Evolutionary conservation across 805 yeast species (phyloP).

Genomic region (Lipomyces chichibuensis): DNA sequence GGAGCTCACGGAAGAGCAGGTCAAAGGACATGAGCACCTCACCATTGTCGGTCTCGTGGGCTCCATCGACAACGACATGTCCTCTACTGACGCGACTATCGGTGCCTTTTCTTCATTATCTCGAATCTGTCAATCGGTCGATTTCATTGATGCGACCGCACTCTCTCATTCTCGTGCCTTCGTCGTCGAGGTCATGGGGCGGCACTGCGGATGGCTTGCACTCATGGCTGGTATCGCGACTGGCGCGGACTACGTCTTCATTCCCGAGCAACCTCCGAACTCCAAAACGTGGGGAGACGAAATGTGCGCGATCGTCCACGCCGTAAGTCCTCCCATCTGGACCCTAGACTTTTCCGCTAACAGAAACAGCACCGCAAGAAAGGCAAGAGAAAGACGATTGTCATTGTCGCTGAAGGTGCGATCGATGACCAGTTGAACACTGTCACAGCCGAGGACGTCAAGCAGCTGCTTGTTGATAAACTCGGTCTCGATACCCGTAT

Average conservation of each 20-base stretch:
- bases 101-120: conserved; percentile 95
- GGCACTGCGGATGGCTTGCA: conserved; percentile 99
- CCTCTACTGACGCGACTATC: conserved; percentile 92
- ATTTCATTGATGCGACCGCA: conserved; percentile 97
- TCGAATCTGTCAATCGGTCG: conserved; percentile 90
- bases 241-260: conserved; percentile 90
- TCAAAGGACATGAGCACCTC: conserved; percentile 65
- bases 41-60: conserved; percentile 95
- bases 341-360: background rate
- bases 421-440: conserved; percentile 78
- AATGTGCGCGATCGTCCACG: conserved; percentile 66
- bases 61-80: conserved; percentile 97
- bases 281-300: conserved; percentile 77
- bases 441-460: conserved; percentile 77
- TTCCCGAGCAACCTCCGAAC: conserved; percentile 90
- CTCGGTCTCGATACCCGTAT: conserved; percentile 92
- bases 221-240: conserved; percentile 97
- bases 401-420: conserved; percentile 98
- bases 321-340: conserved; percentile 14
- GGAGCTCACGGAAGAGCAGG: conserved; percentile 61
- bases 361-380: conserved; percentile 68
- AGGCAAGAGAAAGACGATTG: conserved; percentile 93
- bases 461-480: conserved; percentile 71
- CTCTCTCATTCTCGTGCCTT: conserved; percentile 96
- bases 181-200: conserved; percentile 98